Conservation (phyloP, 805 yeast genomes). For the Candida boleticola region DNA sequence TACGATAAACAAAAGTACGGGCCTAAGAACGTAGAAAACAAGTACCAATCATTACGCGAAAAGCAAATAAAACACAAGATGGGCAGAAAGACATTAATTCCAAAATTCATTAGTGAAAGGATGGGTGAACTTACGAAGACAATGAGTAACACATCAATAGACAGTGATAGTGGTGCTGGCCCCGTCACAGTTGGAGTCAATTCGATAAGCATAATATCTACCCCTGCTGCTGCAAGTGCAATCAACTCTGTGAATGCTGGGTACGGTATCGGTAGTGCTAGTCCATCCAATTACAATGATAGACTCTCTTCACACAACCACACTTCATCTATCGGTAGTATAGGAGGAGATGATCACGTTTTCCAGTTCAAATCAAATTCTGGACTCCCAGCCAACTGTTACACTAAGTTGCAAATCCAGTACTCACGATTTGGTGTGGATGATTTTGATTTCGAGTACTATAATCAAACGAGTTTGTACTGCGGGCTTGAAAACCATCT, state of each 20-base stretch:
- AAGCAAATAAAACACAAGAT: conserved; percentile 10
- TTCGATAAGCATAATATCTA: background rate
- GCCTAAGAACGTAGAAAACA: conserved; percentile 46
- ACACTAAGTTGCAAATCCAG: conserved; percentile 67
- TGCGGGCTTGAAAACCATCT: conserved; percentile 91
- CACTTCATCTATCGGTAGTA: conserved; percentile 2
- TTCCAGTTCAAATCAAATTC: conserved; percentile 12
- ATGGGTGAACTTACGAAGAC: conserved; percentile 11
- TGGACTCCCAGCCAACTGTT: conserved; percentile 62
- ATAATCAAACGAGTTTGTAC: conserved; percentile 61
- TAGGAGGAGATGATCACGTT: conserved; percentile 11
- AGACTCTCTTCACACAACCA: background rate
- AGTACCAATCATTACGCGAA: conserved; percentile 37
- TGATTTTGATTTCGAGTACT: conserved; percentile 87
- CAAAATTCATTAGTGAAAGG: conserved; percentile 62
- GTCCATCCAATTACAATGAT: background rate
- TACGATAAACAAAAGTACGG: conserved; percentile 62
- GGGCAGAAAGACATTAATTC: conserved; percentile 22
- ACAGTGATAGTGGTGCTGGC: background rate
- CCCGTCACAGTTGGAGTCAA: background rate
- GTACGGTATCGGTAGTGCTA: background rate
- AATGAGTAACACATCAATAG: conserved; percentile 7
- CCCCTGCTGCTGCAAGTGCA: background rate
- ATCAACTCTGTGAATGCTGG: background rate
- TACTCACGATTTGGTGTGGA: conserved; percentile 91